Evolutionary conservation across 228 moss, liverwort and hornwort species (phyloP).

Genomic region (Sphagnum magellanicum): DNA sequence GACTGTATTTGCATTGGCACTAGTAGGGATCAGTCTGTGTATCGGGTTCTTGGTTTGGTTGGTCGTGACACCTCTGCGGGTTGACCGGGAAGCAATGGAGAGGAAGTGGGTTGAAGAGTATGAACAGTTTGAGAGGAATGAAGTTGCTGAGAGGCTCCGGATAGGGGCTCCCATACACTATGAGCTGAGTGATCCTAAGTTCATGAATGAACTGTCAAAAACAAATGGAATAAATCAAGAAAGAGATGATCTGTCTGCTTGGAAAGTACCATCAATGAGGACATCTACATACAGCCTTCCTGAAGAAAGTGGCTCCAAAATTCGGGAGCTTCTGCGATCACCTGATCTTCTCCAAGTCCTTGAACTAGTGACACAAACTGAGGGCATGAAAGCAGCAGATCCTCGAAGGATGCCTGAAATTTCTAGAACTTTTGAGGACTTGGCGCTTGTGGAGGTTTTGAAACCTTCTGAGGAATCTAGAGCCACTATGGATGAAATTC

Average conservation of each 20-base stretch:
- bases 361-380: background rate
- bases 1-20: constrained; percentile 41
- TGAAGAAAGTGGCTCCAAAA: constrained; percentile 19
- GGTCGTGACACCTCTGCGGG: constrained; percentile 62
- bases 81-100: constrained; percentile 42
- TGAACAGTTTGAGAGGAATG: constrained; percentile 27
- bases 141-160: constrained; percentile 9
- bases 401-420: background rate
- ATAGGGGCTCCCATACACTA: background rate
- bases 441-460: background rate
- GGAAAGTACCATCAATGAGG: constrained; percentile 15
- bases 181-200: background rate
- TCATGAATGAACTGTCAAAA: too few relatives aligned
- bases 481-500: background rate
- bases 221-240: constrained; percentile 9
- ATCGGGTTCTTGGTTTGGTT: constrained; percentile 72
- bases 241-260: constrained; percentile 12
- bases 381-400: background rate
- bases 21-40: constrained; percentile 44
- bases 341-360: constrained; percentile 12
- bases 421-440: background rate
- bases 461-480: background rate
- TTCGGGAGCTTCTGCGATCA: constrained; percentile 7
- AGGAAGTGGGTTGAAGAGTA: constrained; percentile 48
- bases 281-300: constrained; percentile 11